A percentile compares a stretch with the other conserved stretches of the same genome.
Evolutionary conservation across 1,284 basidiomycete genomes (phyloP).

Genomic region (Moesziomyces sp.): DNA sequence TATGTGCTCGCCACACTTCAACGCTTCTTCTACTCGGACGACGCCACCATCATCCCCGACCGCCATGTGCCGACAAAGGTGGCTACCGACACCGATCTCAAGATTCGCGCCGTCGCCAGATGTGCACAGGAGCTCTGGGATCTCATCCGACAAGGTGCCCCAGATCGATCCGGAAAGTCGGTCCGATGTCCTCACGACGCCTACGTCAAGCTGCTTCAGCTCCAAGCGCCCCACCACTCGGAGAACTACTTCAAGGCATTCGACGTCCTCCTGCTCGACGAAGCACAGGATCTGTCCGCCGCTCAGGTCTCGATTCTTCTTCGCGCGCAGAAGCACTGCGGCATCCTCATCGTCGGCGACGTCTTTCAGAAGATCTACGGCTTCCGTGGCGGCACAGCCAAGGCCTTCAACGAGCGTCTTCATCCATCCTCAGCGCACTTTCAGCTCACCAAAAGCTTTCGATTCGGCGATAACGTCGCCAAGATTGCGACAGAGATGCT

Average conservation of each 20-base stretch:
- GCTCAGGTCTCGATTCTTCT: conserved; percentile 58
- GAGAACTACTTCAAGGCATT: conserved; percentile 52
- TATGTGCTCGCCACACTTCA: conserved; percentile 58
- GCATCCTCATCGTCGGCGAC: conserved; percentile 61
- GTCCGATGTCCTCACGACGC: conserved; percentile 61
- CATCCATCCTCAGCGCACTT: conserved; percentile 53
- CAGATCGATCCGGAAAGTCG: conserved; percentile 32
- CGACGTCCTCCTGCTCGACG: conserved; percentile 59
- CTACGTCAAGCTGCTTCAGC: conserved; percentile 62
- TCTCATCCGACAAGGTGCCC: conserved; percentile 38
- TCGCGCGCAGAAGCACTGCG: conserved; percentile 52
- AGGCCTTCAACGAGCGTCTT: conserved; percentile 57
- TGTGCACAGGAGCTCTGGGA: conserved; percentile 55
- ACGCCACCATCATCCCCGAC: conserved; percentile 38
- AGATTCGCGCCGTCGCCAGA: conserved; percentile 33
- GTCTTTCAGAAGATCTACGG: conserved; percentile 64
- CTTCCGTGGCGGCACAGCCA: conserved; percentile 60
- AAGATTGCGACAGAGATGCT: conserved; percentile 53
- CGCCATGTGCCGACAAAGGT: conserved; percentile 53
- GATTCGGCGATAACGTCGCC: conserved; percentile 58
- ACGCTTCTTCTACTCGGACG: conserved; percentile 59
- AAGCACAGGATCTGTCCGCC: conserved; percentile 62
- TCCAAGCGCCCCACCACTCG: conserved; percentile 42
- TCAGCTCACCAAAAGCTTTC: conserved; percentile 60
- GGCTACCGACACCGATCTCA: conserved; percentile 51